Conservation (phyloP, 1,284 basidiomycete species). For the Meripilus lineatus region DNA sequence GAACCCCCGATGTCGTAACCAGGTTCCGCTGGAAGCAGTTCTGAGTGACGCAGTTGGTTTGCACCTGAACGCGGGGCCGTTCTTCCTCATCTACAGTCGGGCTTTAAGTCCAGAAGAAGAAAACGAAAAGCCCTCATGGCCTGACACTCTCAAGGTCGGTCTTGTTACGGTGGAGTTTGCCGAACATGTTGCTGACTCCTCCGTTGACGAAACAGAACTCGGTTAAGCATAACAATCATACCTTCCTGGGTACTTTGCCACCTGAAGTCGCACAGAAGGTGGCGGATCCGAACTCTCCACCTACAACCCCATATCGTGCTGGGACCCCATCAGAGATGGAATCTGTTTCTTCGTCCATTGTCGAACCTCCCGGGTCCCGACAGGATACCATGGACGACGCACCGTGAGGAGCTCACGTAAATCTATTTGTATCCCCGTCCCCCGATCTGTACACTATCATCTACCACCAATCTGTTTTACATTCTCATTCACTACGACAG, state of each 20-base stretch:
- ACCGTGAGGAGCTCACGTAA: too few relatives aligned
- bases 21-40: conserved; percentile 68
- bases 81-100: conserved; percentile 66
- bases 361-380: conserved; percentile 1
- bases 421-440: too few relatives aligned
- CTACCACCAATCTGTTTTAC: too few relatives aligned
- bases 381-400: conserved; percentile 4
- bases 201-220: too few relatives aligned
- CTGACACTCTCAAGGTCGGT: conserved; percentile 38
- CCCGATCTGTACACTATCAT: too few relatives aligned
- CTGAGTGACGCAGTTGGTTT: conserved; percentile 62
- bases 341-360: background rate
- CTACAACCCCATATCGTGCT: conserved; percentile 14
- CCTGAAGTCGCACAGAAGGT: conserved; percentile 17
- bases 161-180: too few relatives aligned
- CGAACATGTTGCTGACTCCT: too few relatives aligned
- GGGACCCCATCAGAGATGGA: background rate
- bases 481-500: too few relatives aligned
- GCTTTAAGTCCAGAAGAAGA: conserved; percentile 34
- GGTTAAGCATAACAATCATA: conserved; percentile 29
- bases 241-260: conserved; percentile 23
- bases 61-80: conserved; percentile 70
- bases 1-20: background rate
- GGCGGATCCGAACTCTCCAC: conserved; percentile 25
- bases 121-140: conserved; percentile 31